A percentile compares a stretch with the other conserved stretches of the same genome.
Conservation (phyloP, 257 asterid genomes). For the Solanum raphanifolium region DNA sequence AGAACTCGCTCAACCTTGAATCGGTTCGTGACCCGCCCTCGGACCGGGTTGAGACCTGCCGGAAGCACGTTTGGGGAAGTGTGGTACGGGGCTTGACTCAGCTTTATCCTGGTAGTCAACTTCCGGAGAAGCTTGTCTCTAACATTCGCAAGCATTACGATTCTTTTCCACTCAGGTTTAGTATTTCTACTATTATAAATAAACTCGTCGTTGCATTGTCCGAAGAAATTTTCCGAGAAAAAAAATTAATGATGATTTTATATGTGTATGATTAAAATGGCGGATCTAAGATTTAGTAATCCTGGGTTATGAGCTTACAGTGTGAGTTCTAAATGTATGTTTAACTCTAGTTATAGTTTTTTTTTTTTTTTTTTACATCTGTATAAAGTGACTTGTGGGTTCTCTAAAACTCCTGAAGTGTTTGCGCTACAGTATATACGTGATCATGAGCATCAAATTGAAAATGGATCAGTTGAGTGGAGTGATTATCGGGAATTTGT, state of each 20-base stretch:
- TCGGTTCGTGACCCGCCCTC: conserved; percentile 51
- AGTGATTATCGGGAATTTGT: background rate
- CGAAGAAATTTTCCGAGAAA: no score
- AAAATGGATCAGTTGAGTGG: background rate
- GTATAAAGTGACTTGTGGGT: background rate
- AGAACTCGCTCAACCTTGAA: conserved; percentile 69
- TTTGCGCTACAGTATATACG: background rate
- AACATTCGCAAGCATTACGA: conserved; percentile 95
- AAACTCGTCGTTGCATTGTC: background rate
- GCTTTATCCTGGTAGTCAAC: conserved; percentile 94
- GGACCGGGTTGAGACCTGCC: conserved; percentile 34
- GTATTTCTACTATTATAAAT: background rate
- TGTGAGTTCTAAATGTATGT: background rate
- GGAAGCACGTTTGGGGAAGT: conserved; percentile 77
- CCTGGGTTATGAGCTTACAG: background rate
- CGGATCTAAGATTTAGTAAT: background rate
- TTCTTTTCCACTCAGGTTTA: conserved; percentile 82
- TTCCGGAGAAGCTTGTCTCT: conserved; percentile 88
- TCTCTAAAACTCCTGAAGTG: background rate
- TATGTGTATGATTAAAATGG: background rate
- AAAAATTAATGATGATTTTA: background rate
- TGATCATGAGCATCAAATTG: background rate
- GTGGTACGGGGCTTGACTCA: conserved; percentile 91
- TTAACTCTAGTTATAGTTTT: background rate
- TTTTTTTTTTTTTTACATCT: background rate